These are phyloP conservation scores for Thelephora ganbajun DNA, from an alignment of 768 basidiomycete genomes.

Conservation along the genomic window DNA sequence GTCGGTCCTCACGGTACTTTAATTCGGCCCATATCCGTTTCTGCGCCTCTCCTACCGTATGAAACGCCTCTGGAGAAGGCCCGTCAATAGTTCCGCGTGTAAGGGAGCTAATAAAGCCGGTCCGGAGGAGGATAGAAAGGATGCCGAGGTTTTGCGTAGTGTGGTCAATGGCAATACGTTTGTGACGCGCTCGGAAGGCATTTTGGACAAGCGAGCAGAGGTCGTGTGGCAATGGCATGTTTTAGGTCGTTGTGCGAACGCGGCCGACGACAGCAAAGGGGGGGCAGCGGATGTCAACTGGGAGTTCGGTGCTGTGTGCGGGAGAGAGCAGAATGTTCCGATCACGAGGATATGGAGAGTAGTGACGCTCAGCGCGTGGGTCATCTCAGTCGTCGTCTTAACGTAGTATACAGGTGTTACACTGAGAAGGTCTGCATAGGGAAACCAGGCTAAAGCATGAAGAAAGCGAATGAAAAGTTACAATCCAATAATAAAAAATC, in stretches of 20 bases:
- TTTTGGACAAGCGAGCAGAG: slow-evolving; percentile 88
- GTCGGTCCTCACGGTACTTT: slow-evolving; percentile 85
- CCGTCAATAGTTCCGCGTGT: slow-evolving; percentile 61
- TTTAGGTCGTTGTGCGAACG: background rate
- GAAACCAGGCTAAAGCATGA: too few relatives aligned
- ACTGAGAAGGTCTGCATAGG: too few relatives aligned
- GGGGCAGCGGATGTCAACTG: too few relatives aligned
- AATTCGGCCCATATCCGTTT: slow-evolving; percentile 86
- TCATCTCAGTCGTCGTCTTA: too few relatives aligned
- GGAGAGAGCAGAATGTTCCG: too few relatives aligned
- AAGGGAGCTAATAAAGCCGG: slow-evolving; percentile 76
- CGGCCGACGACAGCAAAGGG: too few relatives aligned
- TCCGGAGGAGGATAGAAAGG: slow-evolving; percentile 79
- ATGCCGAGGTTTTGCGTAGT: slow-evolving; percentile 85
- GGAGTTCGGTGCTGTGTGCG: too few relatives aligned
- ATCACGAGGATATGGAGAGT: too few relatives aligned
- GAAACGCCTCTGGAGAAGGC: slow-evolving; percentile 55
- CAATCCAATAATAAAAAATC: slow-evolving; percentile 1
- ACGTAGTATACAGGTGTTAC: too few relatives aligned
- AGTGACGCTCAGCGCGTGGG: too few relatives aligned
- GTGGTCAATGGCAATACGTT: slow-evolving; percentile 64
- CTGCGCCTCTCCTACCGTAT: slow-evolving; percentile 42
- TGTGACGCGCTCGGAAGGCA: slow-evolving; percentile 80
- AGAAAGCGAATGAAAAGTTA: background rate
- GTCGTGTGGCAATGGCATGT: slow-evolving; percentile 58